Percentiles rank a stretch among this genome's conserved stretches.
Evolutionary conservation across 352 stramenopile species (phyloP).

Genomic region (Plasmopara halstedii): DNA sequence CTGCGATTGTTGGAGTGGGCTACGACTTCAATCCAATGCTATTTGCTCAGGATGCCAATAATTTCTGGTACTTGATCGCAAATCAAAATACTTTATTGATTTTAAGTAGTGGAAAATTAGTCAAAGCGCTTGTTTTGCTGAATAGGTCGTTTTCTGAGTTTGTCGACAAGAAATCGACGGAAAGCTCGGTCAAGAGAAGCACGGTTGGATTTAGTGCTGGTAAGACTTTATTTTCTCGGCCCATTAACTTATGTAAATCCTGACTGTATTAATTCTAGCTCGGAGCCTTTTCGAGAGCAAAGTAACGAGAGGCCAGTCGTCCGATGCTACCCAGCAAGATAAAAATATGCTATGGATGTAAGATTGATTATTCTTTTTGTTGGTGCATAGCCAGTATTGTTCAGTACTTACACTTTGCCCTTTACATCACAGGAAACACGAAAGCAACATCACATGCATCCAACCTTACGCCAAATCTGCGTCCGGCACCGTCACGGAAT

Average conservation of each 20-base stretch:
- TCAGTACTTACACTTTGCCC: background rate
- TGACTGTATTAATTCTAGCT: slow-evolving; percentile 18
- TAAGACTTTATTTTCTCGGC: slow-evolving; percentile 7
- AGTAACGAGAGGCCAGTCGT: slow-evolving; percentile 73
- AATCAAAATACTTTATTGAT: too few relatives aligned
- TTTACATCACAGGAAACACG: slow-evolving; percentile 54
- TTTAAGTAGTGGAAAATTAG: background rate
- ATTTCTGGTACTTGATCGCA: slow-evolving; percentile 53
- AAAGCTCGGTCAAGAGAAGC: slow-evolving; percentile 44
- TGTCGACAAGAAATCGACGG: slow-evolving; percentile 67
- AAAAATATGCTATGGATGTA: slow-evolving; percentile 81
- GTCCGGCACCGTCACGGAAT: slow-evolving; percentile 57
- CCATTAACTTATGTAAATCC: background rate
- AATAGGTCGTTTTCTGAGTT: slow-evolving; percentile 62
- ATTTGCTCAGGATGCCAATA: slow-evolving; percentile 69
- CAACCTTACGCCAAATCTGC: slow-evolving; percentile 48
- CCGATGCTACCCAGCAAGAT: slow-evolving; percentile 71
- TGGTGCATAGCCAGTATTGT: background rate
- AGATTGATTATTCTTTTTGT: slow-evolving; percentile 7
- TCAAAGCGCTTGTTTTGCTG: background rate
- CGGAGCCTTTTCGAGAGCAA: slow-evolving; percentile 83
- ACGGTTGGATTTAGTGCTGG: slow-evolving; percentile 63
- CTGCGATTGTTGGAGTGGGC: slow-evolving; percentile 78
- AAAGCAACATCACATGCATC: slow-evolving; percentile 81
- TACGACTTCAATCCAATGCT: slow-evolving; percentile 91